Conservation (phyloP, 805 yeast species). For the Candida adriatica region DNA sequence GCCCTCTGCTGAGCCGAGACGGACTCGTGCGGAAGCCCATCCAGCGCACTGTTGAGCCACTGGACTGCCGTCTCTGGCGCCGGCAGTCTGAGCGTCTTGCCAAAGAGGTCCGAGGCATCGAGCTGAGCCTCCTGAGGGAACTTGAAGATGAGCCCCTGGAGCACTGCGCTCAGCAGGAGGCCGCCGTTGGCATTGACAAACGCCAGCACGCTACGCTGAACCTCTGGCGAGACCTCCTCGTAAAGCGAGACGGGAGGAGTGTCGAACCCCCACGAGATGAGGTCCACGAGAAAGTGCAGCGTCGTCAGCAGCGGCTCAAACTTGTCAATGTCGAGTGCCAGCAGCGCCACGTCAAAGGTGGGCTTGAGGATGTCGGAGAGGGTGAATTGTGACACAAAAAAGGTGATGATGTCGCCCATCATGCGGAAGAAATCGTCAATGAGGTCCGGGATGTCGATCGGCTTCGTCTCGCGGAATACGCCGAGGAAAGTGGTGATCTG, state of each 20-base stretch:
- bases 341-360: conserved; percentile 52
- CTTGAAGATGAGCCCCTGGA: conserved; percentile 62
- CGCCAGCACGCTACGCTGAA: conserved; percentile 41
- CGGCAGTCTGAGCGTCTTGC: conserved; percentile 48
- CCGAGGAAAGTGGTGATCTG: conserved; percentile 56
- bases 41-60: conserved; percentile 58
- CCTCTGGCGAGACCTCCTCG: conserved; percentile 46
- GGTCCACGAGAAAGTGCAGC: conserved; percentile 73
- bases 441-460: conserved; percentile 40
- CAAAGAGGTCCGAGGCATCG: conserved; percentile 70
- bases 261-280: conserved; percentile 77
- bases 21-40: conserved; percentile 51
- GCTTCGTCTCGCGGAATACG: conserved; percentile 27
- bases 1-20: conserved; percentile 63
- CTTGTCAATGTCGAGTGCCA: conserved; percentile 52
- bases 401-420: conserved; percentile 72
- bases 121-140: conserved; percentile 64
- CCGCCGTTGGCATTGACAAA: conserved; percentile 52
- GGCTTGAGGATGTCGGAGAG: conserved; percentile 39
- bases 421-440: conserved; percentile 84
- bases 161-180: conserved; percentile 39
- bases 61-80: conserved; percentile 31
- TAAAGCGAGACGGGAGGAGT: conserved; percentile 72
- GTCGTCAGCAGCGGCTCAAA: conserved; percentile 64
- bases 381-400: conserved; percentile 52